These are phyloP conservation scores for Blastocystis sp. DNA, from an alignment of 352 stramenopile species.

Conservation along the genomic window DNA sequence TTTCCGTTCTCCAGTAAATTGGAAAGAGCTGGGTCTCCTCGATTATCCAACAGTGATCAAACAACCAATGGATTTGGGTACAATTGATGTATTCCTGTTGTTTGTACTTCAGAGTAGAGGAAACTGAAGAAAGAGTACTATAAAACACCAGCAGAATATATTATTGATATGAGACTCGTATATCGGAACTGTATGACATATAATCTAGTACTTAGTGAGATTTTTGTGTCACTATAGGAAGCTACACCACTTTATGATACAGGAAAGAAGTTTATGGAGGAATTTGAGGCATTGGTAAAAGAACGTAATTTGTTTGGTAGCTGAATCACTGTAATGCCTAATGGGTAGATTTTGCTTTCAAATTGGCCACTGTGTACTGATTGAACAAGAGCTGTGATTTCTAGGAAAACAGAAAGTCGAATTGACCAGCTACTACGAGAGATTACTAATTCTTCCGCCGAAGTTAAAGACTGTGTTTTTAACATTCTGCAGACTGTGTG, in stretches of 20 bases:
- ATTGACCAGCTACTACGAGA: not conserved
- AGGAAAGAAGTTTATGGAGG: conserved; percentile 12
- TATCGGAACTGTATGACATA: conserved; percentile 50
- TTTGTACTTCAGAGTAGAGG: not conserved
- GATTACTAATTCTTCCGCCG: not conserved
- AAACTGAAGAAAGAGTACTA: conserved; percentile 29
- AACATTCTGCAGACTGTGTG: not conserved
- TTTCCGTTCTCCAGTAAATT: conserved; percentile 35
- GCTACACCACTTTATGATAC: not conserved
- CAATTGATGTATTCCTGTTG: not conserved
- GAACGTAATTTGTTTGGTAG: conserved; percentile 10
- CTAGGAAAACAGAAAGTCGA: conserved; percentile 14
- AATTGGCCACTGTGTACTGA: not conserved
- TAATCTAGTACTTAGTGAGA: not conserved
- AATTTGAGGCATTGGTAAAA: conserved; percentile 20
- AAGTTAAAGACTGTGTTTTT: not conserved
- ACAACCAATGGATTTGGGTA: conserved; percentile 51
- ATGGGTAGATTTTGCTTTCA: conserved; percentile 40
- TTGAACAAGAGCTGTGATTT: not conserved
- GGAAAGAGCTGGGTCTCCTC: conserved; percentile 19
- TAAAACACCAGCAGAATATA: conserved; percentile 25
- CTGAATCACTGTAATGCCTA: not conserved
- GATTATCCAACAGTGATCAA: conserved; percentile 36
- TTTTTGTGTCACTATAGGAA: not conserved
- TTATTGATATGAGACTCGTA: conserved; percentile 39